Percentiles rank a stretch among this genome's conserved stretches.
These are phyloP conservation scores for Elongisporangium senticosum DNA, from an alignment of 352 stramenopile species.

Conservation along the genomic window DNA sequence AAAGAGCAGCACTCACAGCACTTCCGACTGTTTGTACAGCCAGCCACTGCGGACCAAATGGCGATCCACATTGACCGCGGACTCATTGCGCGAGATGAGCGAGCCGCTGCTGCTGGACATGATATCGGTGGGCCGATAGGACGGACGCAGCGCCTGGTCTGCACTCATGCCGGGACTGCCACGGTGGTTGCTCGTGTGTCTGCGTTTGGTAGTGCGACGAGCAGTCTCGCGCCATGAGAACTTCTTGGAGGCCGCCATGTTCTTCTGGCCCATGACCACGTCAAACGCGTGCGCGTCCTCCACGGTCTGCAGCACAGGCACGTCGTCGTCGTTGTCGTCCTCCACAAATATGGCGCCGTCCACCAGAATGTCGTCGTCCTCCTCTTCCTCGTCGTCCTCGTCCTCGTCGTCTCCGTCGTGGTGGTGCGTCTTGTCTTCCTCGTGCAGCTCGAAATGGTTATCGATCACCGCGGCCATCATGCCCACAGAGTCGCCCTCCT, in stretches of 20 bases:
- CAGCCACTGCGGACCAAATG: slow-evolving; percentile 46
- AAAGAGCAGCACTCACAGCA: slow-evolving; percentile 32
- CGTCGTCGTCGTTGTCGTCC: slow-evolving; percentile 49
- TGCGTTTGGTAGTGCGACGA: slow-evolving; percentile 11
- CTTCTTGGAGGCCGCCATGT: slow-evolving; percentile 24
- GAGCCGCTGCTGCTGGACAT: slow-evolving; percentile 34
- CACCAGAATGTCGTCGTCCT: slow-evolving; percentile 16
- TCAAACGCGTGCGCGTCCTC: slow-evolving; percentile 36
- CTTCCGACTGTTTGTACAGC: slow-evolving; percentile 56
- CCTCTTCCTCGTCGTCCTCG: slow-evolving; percentile 18
- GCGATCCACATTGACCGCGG: slow-evolving; percentile 28
- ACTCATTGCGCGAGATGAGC: slow-evolving; percentile 27
- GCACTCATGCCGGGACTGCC: slow-evolving; percentile 29
- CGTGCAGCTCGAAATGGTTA: slow-evolving; percentile 1
- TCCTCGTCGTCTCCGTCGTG: slow-evolving; percentile 14
- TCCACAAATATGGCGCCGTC: slow-evolving; percentile 22
- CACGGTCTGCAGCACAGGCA: slow-evolving; percentile 61
- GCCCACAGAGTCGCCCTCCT: slow-evolving; percentile 1
- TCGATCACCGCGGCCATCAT: background rate
- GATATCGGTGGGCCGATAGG: slow-evolving; percentile 26
- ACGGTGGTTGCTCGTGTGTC: slow-evolving; percentile 1
- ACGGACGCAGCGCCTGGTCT: slow-evolving; percentile 49
- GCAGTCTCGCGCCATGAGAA: slow-evolving; percentile 45
- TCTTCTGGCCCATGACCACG: slow-evolving; percentile 17
- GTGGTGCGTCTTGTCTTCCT: slow-evolving; percentile 20